A percentile compares a stretch with the other conserved stretches of the same genome.
These are phyloP conservation scores for Discostella pseudostelligera DNA, from an alignment of 108 stramenopile genomes.

Conservation along the genomic window DNA sequence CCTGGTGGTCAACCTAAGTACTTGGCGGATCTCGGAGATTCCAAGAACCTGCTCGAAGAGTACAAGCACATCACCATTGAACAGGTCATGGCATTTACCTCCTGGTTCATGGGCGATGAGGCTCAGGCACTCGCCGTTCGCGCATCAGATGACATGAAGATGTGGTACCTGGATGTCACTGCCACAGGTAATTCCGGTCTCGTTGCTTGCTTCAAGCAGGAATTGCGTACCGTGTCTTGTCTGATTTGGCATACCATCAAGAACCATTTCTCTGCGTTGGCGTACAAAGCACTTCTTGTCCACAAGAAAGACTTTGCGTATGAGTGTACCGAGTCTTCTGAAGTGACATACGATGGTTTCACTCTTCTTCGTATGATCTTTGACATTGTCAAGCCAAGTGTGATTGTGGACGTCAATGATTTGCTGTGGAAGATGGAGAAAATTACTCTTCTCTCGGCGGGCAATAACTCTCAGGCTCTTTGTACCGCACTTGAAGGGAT, in stretches of 20 bases:
- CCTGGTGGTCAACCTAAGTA: background rate
- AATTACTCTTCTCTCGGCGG: background rate
- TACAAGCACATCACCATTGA: background rate
- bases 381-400: slow-evolving; percentile 7
- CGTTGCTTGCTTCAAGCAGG: background rate
- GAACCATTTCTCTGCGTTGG: background rate
- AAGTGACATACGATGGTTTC: slow-evolving; percentile 4
- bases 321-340: background rate
- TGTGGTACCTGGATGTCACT: background rate
- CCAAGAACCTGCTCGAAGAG: background rate
- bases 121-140: background rate
- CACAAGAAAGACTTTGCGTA: background rate
- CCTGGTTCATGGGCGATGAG: slow-evolving; percentile 1
- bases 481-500: background rate
- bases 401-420: slow-evolving; percentile 10
- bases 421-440: background rate
- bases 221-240: background rate
- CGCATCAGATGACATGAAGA: background rate
- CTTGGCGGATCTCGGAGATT: background rate
- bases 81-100: background rate
- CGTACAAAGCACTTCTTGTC: background rate
- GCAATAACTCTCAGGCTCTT: slow-evolving; percentile 1
- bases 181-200: background rate
- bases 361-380: slow-evolving; percentile 9
- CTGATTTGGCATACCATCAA: background rate